These are phyloP conservation scores for Nakataea oryzae DNA, from an alignment of 2,329 filamentous ascomycete species.

Conservation along the genomic window DNA sequence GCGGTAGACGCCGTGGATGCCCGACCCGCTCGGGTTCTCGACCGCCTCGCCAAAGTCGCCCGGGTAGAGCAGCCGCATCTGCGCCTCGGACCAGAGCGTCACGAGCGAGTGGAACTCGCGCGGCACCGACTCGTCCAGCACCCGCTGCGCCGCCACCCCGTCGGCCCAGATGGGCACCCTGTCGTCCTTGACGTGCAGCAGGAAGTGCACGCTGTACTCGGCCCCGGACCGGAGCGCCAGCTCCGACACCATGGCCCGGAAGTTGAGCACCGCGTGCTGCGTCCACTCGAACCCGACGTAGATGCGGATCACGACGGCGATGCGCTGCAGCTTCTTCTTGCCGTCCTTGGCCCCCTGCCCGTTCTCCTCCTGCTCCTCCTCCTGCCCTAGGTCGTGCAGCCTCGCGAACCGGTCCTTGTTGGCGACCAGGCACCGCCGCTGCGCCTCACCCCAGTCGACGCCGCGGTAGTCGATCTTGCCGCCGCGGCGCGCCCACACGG, in stretches of 20 bases:
- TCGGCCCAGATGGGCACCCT: slow-evolving; percentile 75
- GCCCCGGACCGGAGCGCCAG: slow-evolving; percentile 67
- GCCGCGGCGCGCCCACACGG: slow-evolving; percentile 39
- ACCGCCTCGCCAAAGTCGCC: slow-evolving; percentile 61
- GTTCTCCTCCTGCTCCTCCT: too few species aligned
- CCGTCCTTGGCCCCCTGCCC: slow-evolving; percentile 8
- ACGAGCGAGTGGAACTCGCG: slow-evolving; percentile 70
- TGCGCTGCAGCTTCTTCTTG: slow-evolving; percentile 41
- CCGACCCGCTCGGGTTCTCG: slow-evolving; percentile 42
- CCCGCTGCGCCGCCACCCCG: slow-evolving; percentile 57
- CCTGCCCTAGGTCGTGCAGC: slow-evolving; percentile 2
- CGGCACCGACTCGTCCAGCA: slow-evolving; percentile 59
- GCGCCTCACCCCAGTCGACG: slow-evolving; percentile 44
- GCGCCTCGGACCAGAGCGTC: slow-evolving; percentile 74
- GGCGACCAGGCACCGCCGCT: slow-evolving; percentile 40
- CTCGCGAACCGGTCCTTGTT: slow-evolving; percentile 52
- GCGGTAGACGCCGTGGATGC: slow-evolving; percentile 61
- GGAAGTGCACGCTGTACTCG: slow-evolving; percentile 74
- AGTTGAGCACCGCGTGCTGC: slow-evolving; percentile 65
- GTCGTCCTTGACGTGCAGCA: slow-evolving; percentile 76
- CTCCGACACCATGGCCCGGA: slow-evolving; percentile 73
- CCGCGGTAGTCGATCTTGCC: slow-evolving; percentile 45
- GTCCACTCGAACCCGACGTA: slow-evolving; percentile 75
- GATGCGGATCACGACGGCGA: slow-evolving; percentile 68
- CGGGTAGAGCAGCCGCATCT: slow-evolving; percentile 71